phyloP scores from a whole-genome alignment of 257 asterid genomes.

The Phtheirospermum japonicum region DNA sequence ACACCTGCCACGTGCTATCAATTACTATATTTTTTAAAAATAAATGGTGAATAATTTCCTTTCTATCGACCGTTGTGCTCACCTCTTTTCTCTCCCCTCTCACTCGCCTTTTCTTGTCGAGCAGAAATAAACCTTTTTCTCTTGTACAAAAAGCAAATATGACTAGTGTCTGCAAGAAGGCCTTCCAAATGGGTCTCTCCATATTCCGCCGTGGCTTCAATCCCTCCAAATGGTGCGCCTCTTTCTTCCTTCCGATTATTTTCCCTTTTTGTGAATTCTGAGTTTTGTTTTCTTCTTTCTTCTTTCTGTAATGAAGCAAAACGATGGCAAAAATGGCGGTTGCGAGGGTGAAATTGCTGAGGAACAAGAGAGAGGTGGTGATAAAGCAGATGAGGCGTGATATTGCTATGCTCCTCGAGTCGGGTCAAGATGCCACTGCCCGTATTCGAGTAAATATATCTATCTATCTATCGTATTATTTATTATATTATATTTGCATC shows the following conservation, averaged over 20 bases:
- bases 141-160: slow-evolving; percentile 19
- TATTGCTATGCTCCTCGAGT: slow-evolving; percentile 86
- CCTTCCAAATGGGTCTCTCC: slow-evolving; percentile 48
- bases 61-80: slow-evolving; percentile 62
- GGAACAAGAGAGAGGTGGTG: slow-evolving; percentile 94
- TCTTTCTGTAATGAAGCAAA: slow-evolving; percentile 45
- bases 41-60: not conserved
- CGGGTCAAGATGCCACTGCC: slow-evolving; percentile 89
- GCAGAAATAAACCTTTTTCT: not conserved
- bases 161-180: slow-evolving; percentile 61
- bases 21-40: slow-evolving; percentile 13
- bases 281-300: slow-evolving; percentile 1
- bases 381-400: slow-evolving; percentile 96
- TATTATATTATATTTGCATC: not conserved
- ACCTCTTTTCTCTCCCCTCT: too few relatives aligned
- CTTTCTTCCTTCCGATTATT: not conserved
- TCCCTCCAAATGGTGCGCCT: slow-evolving; percentile 69
- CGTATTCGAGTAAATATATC: slow-evolving; percentile 61
- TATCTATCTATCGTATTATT: not conserved
- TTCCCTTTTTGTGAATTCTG: not conserved
- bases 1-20: slow-evolving; percentile 36
- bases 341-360: slow-evolving; percentile 87
- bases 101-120: not conserved
- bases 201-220: slow-evolving; percentile 66
- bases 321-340: slow-evolving; percentile 96